A percentile compares a stretch with the other conserved stretches of the same genome.
Conservation (phyloP, 495 filamentous ascomycete species). For the Penicillium cinerascens region DNA sequence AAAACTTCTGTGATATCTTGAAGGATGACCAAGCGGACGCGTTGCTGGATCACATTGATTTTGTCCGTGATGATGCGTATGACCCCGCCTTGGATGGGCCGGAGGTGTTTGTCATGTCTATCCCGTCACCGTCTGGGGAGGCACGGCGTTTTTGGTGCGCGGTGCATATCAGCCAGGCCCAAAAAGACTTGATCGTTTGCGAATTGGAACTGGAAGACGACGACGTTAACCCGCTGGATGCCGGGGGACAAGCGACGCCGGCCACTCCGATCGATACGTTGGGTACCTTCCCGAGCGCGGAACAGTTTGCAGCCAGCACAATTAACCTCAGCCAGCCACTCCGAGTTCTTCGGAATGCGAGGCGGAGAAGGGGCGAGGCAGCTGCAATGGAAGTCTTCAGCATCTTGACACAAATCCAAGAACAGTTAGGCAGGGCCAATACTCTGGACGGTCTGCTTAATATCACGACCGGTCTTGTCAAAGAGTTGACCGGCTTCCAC, state of each 20-base stretch:
- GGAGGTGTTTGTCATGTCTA: conserved; percentile 78
- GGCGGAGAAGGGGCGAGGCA: conserved; percentile 75
- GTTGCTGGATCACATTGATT: conserved; percentile 82
- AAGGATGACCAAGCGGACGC: conserved; percentile 78
- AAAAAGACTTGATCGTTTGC: conserved; percentile 74
- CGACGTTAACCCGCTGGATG: conserved; percentile 60
- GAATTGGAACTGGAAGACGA: conserved; percentile 93
- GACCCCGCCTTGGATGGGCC: conserved; percentile 73
- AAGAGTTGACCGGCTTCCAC: conserved; percentile 90
- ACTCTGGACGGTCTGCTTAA: conserved; percentile 55
- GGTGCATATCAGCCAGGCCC: conserved; percentile 65
- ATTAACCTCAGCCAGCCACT: conserved; percentile 71
- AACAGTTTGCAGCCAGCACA: conserved; percentile 68
- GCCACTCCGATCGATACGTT: conserved; percentile 72
- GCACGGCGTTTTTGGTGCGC: conserved; percentile 82
- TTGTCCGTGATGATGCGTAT: conserved; percentile 68
- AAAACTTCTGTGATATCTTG: conserved; percentile 76
- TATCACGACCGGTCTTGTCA: conserved; percentile 35
- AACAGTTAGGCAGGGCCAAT: conserved; percentile 43
- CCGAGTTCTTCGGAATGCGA: conserved; percentile 71
- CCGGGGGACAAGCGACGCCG: conserved; percentile 52
- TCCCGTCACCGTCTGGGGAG: conserved; percentile 51
- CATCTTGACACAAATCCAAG: conserved; percentile 67
- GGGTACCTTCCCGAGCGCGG: conserved; percentile 59
- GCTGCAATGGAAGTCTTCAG: conserved; percentile 93